Evolutionary conservation across 2,329 filamentous ascomycete genomes (phyloP), one percentile per base, ranked within the genome.

Genomic region (Arthrinium puccinioides): DNA sequence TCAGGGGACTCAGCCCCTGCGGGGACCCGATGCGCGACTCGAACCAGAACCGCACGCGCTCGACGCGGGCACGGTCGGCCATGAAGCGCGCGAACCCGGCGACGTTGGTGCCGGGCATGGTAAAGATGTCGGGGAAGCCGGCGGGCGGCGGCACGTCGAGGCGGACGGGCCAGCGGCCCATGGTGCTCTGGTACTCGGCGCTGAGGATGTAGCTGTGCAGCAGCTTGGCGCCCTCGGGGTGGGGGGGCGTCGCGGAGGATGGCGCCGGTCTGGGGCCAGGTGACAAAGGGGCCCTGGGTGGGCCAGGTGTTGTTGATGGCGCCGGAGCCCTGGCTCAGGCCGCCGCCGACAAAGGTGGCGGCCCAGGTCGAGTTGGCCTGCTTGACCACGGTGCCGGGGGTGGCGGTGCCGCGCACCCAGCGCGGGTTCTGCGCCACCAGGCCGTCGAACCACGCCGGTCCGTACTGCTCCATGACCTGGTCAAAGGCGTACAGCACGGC

Each of bases 391-490:
- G 58, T 57, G 2, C 28, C 38, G 0, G 70, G 68, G 0, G 67
- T 72, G 2, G 52, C 55, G 1, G 64, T 66, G 8, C 72, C 72
- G 18, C 71, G 70, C 13, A 76, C 69, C 72, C 72, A 75, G 25
- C 53, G 56, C 1, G 69, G 67, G 45, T 74, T 69, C 44, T 74
- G 69, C 10, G 57, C 44, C 2, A 72, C 45, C 0, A 75, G 59
- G 4, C 44, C 44, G 11, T 74, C 63, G 41, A 75, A 63, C 69
- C 69, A 76, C 1, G 51, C 44, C 4, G 44, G 45, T 10, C 70
- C 70, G 21, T 68, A 58, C 24, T 67, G 46, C 34, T 60, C 42
- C 41, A 66, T 47, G 13, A 75, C 63, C 2, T 71, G 53, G 27
- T 72, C 58, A 28, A 70, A 73, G 4, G 66, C 64, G 28, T 60